These are phyloP conservation scores for Aspergillus haitiensis DNA, from an alignment of 495 filamentous ascomycete species.

Conservation along the genomic window DNA sequence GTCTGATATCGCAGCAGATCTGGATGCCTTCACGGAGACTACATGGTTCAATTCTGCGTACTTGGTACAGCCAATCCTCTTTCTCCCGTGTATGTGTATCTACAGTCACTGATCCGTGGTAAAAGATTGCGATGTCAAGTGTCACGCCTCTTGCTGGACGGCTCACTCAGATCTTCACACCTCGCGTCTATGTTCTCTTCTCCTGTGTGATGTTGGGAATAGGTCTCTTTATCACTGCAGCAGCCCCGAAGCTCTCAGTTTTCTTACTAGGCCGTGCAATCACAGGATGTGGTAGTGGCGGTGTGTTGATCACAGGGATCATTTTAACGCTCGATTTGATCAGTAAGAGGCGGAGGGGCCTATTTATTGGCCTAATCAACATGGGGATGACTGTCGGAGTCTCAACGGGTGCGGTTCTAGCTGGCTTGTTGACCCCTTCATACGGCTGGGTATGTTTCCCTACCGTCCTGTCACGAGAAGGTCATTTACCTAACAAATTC, in stretches of 20 bases:
- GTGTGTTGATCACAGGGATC: constrained; percentile 63
- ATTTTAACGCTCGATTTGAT: constrained; percentile 70
- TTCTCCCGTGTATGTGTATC: not conserved
- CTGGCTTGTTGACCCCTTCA: constrained; percentile 59
- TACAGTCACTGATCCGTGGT: constrained; percentile 8
- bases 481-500: not conserved
- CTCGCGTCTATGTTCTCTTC: constrained; percentile 58
- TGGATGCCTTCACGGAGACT: constrained; percentile 67
- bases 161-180: constrained; percentile 66
- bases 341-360: constrained; percentile 59
- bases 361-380: constrained; percentile 69
- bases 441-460: constrained; percentile 66
- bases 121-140: constrained; percentile 65
- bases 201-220: constrained; percentile 56
- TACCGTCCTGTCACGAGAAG: not conserved
- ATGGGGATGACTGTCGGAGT: constrained; percentile 68
- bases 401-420: constrained; percentile 66
- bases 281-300: constrained; percentile 64
- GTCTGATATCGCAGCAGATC: constrained; percentile 66
- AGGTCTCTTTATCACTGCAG: constrained; percentile 62
- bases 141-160: constrained; percentile 65
- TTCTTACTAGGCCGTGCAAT: constrained; percentile 68
- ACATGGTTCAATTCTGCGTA: constrained; percentile 78
- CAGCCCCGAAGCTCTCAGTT: constrained; percentile 52
- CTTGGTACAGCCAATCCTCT: constrained; percentile 37